Conservation (phyloP, 345 rosid species). For the Eucalyptus lansdowneana region DNA sequence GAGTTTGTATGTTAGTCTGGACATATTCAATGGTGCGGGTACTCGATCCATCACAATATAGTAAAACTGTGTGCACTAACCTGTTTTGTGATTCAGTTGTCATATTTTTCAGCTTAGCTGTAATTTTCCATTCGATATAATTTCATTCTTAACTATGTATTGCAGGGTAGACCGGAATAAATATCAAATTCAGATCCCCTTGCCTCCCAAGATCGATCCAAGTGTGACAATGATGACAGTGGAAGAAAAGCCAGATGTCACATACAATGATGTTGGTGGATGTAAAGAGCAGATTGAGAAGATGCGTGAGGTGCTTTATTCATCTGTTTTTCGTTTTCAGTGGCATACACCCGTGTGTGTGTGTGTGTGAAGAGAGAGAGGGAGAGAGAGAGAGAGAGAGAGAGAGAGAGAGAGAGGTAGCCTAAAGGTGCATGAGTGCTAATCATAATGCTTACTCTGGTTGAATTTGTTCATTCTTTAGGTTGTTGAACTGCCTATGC, state of each 20-base stretch:
- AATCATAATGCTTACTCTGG: background rate
- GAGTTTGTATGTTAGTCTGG: background rate
- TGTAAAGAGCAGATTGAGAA: constrained; percentile 98
- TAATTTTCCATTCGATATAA: background rate
- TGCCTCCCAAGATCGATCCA: constrained; percentile 99
- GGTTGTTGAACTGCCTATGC: constrained; percentile 97
- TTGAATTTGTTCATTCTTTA: background rate
- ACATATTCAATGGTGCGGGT: background rate
- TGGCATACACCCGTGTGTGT: background rate
- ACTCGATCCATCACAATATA: background rate
- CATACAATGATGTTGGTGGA: constrained; percentile 96
- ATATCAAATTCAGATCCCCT: constrained; percentile 95
- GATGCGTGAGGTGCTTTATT: constrained; percentile 66
- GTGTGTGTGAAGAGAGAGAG: no score
- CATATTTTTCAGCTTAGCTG: background rate
- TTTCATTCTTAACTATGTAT: background rate
- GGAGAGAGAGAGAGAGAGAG: background rate
- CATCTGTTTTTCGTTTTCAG: background rate
- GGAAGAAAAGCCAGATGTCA: constrained; percentile 97
- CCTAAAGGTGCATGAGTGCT: background rate
- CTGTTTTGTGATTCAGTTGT: background rate
- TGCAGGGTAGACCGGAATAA: constrained; percentile 91
- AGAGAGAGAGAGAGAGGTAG: background rate
- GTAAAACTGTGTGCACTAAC: background rate
- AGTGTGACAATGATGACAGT: constrained; percentile 99